These are phyloP conservation scores for Lagenaria siceraria DNA, from an alignment of 306 rosid species.

Conservation along the genomic window DNA sequence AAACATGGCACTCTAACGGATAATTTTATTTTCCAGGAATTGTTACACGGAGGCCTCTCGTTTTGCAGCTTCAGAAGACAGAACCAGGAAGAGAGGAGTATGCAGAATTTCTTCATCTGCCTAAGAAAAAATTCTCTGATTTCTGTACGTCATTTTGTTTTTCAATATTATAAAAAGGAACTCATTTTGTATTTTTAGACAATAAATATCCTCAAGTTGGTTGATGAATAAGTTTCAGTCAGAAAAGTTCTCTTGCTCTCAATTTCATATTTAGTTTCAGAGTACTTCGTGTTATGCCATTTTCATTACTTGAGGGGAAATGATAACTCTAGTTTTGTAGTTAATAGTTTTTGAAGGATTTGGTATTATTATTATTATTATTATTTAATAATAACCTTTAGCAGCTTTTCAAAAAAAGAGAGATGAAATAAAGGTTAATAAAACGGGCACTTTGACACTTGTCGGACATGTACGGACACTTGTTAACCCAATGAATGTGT, in stretches of 20 bases:
- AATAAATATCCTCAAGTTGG: not conserved
- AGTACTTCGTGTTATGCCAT: not conserved
- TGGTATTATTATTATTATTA: no score
- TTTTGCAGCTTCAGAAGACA: conserved; percentile 61
- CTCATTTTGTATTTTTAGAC: not conserved
- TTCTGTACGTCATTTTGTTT: conserved; percentile 40
- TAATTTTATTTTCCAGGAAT: conserved; percentile 36
- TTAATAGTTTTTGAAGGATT: not conserved
- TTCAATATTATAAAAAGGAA: not conserved
- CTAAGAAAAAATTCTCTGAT: conserved; percentile 44
- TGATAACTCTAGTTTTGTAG: not conserved
- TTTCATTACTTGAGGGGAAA: not conserved
- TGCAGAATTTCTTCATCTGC: conserved; percentile 75
- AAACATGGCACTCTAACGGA: no score
- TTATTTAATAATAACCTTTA: not conserved
- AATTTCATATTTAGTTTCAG: not conserved
- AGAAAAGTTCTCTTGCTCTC: not conserved
- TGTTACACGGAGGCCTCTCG: conserved; percentile 90
- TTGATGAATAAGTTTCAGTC: not conserved
- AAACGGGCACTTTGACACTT: not conserved
- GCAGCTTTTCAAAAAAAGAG: not conserved
- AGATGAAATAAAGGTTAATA: not conserved
- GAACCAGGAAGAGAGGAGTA: conserved; percentile 47
- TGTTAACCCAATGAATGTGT: no score
- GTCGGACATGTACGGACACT: no score